phyloP scores from a whole-genome alignment of 1,284 basidiomycete genomes.

The Ustilago sp. region DNA sequence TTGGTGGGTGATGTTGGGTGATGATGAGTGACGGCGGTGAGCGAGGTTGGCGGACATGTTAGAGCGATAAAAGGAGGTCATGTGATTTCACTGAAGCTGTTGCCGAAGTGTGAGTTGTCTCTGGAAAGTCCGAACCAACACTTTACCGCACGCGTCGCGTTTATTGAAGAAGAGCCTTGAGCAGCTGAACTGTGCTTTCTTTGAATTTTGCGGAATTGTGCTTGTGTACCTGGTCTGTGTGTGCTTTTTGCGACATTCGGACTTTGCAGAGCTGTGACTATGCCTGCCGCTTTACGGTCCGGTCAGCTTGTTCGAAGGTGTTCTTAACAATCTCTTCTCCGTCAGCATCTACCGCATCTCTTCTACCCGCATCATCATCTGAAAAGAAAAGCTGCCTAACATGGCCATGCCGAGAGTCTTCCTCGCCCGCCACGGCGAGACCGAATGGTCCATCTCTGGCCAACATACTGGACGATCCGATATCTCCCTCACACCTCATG shows the following conservation, averaged over 20 bases:
- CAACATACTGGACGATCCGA: conserved; percentile 67
- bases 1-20: too few relatives aligned
- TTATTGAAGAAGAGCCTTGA: background rate
- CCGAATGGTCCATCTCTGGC: conserved; percentile 67
- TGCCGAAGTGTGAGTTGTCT: background rate
- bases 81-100: background rate
- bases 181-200: conserved; percentile 8
- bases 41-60: too few relatives aligned
- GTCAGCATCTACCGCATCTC: background rate
- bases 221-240: background rate
- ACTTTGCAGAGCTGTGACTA: conserved; percentile 2
- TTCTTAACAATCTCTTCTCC: background rate
- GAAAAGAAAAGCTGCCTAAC: conserved; percentile 3
- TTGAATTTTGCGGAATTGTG: background rate
- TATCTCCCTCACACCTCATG: conserved; percentile 62
- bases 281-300: background rate
- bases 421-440: conserved; percentile 67
- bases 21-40: too few relatives aligned
- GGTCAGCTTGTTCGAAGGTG: background rate
- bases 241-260: conserved; percentile 4
- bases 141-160: conserved; percentile 11
- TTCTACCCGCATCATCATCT: background rate
- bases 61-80: too few relatives aligned
- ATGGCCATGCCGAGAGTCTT: conserved; percentile 66
- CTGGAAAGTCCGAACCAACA: conserved; percentile 7